Percentiles rank a stretch among this genome's conserved stretches.
Conservation (phyloP, 2,329 filamentous ascomycete species). For the Bipolaris cookei region DNA sequence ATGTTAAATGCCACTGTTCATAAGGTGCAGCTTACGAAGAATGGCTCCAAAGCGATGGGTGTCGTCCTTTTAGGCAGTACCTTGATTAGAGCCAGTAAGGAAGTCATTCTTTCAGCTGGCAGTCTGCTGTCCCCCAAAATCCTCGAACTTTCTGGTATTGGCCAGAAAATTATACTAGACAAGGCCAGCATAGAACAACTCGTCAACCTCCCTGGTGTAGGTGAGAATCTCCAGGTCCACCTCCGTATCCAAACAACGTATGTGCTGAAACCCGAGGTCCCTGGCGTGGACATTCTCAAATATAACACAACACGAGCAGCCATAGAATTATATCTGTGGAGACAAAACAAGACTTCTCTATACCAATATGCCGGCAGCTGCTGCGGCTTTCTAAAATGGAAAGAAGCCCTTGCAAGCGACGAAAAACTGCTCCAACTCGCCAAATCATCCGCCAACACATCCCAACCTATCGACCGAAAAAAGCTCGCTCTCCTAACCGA, state of each 20-base stretch:
- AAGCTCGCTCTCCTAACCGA: slow-evolving; percentile 45
- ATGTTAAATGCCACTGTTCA: slow-evolving; percentile 45
- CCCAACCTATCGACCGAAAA: slow-evolving; percentile 22
- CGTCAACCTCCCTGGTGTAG: slow-evolving; percentile 27
- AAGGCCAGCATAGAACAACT: slow-evolving; percentile 21
- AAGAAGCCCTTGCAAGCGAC: slow-evolving; percentile 41
- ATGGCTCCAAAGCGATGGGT: slow-evolving; percentile 29
- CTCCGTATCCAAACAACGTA: slow-evolving; percentile 31
- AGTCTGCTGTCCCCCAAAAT: slow-evolving; percentile 27
- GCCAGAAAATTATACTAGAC: slow-evolving; percentile 15
- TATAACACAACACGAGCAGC: slow-evolving; percentile 40
- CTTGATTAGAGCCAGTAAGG: slow-evolving; percentile 34
- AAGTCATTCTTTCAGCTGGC: slow-evolving; percentile 34
- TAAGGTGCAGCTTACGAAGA: slow-evolving; percentile 44
- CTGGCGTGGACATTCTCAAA: slow-evolving; percentile 25
- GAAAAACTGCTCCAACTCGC: slow-evolving; percentile 18
- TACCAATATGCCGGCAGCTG: slow-evolving; percentile 51
- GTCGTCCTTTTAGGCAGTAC: slow-evolving; percentile 34
- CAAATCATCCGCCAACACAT: slow-evolving; percentile 15
- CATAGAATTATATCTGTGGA: slow-evolving; percentile 49
- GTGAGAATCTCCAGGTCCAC: slow-evolving; percentile 33
- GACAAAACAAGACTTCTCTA: slow-evolving; percentile 37
- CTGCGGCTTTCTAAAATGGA: slow-evolving; percentile 54
- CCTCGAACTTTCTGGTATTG: slow-evolving; percentile 33
- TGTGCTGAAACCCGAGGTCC: slow-evolving; percentile 24